Base-by-base conservation (phyloP, 768 basidiomycete species). In the Cystobasidiopsis lactophilus region DNA sequence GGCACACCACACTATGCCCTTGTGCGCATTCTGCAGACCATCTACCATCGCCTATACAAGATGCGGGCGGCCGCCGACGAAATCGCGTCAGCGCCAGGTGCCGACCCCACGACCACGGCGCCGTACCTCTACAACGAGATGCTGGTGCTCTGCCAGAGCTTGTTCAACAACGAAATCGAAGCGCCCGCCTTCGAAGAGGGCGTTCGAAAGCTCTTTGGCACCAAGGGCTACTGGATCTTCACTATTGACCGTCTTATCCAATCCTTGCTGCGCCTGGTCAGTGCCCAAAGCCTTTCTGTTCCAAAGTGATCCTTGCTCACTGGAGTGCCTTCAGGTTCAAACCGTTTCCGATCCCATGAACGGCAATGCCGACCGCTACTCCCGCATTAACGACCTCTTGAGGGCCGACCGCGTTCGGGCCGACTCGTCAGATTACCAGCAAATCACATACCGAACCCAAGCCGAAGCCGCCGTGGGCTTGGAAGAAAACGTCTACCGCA, bases 1-100 rank as follows among this genome's bases (percentile, higher is more conserved):
- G 93, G 95, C 68, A 85, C 84, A 44, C 81, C 85, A 21, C 84
- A 86, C 65, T 98, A 96, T 69, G 82, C 82, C 5, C 65, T 95
- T 49, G 65, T 96, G 58, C 79, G 93, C 47, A 69, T 91, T 50
- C 51, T 58, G 31, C 65, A 96, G 89, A 69, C 85, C 59, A 73
- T 93, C 58, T 91, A 93, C 73, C 79, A 78, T 54, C 82, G 91
- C 56, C 72, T 96, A 49, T 68, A 79, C 45, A 75, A 75, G 65
- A 91, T 86, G 71, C 89, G 89, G 69, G 75, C 78, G 58, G 51
- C 62, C 14, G 53, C 60, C 14, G 41, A 41, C 21, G 49, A 50
- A 4, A 59, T 63, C 41, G 50, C 54, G 5, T 23, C 29, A 14
- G 30, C 52, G 5, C 46, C 16, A 3, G 23, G 40, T 2, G 29